Conservation (phyloP, 306 rosid genomes). For the Quillaja saponaria region DNA sequence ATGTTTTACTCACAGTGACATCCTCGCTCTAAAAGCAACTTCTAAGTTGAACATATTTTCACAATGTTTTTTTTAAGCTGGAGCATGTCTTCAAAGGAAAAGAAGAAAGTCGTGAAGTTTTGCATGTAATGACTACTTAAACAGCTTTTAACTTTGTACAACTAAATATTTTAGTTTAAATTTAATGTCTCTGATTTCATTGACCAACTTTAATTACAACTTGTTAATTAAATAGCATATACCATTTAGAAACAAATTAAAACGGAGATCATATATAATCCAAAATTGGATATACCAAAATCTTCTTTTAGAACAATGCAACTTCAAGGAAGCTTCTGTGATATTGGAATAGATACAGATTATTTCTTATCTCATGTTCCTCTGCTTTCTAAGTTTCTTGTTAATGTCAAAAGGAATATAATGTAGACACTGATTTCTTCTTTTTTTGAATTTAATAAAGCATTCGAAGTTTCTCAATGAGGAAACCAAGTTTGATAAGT, state of each 20-base stretch:
- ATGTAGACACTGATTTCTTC: neutral
- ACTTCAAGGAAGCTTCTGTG: conserved; percentile 1
- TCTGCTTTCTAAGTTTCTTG: conserved; percentile 22
- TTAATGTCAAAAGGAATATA: conserved; percentile 21
- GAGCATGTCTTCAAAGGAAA: no score
- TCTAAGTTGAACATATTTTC: no score
- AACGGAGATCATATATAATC: neutral
- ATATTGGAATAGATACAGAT: neutral
- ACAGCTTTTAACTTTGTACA: no score
- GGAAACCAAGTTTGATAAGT: conserved; percentile 46
- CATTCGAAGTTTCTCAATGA: conserved; percentile 7
- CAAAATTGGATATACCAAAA: neutral
- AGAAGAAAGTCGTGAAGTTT: no score
- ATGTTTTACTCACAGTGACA: no score
- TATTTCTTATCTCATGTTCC: conserved; percentile 7
- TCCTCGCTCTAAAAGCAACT: no score
- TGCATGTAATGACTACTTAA: no score
- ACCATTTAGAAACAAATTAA: neutral
- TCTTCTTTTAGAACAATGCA: neutral
- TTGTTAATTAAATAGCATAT: neutral
- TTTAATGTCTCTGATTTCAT: no score
- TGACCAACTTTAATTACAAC: no score
- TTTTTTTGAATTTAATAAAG: neutral
- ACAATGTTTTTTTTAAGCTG: no score
- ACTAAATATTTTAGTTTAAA: no score